A percentile compares a stretch with the other conserved stretches of the same genome.
Evolutionary conservation across 208 protist genomes (phyloP).

Genomic region (Blechomonas ayalai): DNA sequence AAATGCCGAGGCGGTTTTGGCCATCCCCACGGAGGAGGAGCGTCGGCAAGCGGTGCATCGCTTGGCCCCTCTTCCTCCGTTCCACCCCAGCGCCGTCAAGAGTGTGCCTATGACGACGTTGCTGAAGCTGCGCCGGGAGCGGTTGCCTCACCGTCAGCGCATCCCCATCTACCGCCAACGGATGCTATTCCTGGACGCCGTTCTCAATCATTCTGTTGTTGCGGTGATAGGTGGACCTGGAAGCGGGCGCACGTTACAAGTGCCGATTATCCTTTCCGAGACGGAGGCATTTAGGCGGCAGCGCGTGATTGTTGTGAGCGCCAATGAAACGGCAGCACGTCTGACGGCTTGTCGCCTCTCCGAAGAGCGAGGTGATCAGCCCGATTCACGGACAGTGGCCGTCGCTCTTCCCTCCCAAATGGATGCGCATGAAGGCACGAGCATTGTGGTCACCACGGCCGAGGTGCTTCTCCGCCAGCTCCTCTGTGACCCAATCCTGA

Average conservation of each 20-base stretch:
- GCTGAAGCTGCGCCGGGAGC: constrained; percentile 63
- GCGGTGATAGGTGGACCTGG: constrained; percentile 46
- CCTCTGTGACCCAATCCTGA: constrained; percentile 66
- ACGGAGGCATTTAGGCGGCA: constrained; percentile 76
- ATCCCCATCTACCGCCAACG: constrained; percentile 72
- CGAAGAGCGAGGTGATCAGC: constrained; percentile 79
- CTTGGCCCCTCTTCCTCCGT: constrained; percentile 59
- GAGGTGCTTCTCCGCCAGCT: constrained; percentile 81
- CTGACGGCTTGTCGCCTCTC: constrained; percentile 62
- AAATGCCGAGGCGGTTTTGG: constrained; percentile 9
- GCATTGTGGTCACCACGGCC: constrained; percentile 69
- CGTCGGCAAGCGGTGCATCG: constrained; percentile 19
- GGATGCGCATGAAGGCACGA: constrained; percentile 45
- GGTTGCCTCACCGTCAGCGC: constrained; percentile 80
- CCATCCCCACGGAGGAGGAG: constrained; percentile 1
- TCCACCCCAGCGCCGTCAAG: constrained; percentile 29
- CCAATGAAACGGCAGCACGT: constrained; percentile 43
- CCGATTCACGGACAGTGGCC: constrained; percentile 29
- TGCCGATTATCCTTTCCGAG: constrained; percentile 73
- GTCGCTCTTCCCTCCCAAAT: constrained; percentile 22
- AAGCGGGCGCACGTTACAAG: constrained; percentile 66
- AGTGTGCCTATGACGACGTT: constrained; percentile 69
- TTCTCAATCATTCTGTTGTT: constrained; percentile 49
- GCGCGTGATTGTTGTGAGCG: constrained; percentile 61
- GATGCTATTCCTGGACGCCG: constrained; percentile 56